Percentiles rank a stretch among this genome's conserved stretches.
These are phyloP conservation scores for Coemansia sp. DNA, from an alignment of 192 early-diverging fungal species.

Conservation along the genomic window DNA sequence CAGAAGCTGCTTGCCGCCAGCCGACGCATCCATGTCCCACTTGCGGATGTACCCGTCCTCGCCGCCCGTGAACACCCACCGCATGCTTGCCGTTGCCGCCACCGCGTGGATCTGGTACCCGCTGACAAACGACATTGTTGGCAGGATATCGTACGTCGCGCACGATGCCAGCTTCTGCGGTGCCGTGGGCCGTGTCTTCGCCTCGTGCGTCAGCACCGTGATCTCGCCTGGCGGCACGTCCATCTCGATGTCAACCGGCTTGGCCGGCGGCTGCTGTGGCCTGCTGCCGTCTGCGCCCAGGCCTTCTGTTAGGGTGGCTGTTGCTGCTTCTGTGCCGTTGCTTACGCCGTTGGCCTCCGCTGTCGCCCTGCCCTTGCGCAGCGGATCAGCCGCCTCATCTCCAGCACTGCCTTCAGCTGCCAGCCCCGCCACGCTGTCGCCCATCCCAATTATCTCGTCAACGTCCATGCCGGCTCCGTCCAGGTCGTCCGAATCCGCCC, in stretches of 20 bases:
- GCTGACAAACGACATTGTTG: constrained; percentile 42
- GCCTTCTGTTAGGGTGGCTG: neutral
- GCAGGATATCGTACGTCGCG: constrained; percentile 30
- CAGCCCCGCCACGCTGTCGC: constrained; percentile 19
- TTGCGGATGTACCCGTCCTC: constrained; percentile 96
- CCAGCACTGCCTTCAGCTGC: constrained; percentile 5
- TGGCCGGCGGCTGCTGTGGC: neutral
- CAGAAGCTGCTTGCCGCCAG: constrained; percentile 77
- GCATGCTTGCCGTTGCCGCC: constrained; percentile 68
- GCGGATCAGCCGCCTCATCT: neutral
- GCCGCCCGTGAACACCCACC: constrained; percentile 81
- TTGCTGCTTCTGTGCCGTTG: neutral
- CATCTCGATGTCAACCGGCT: constrained; percentile 32
- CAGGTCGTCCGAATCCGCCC: constrained; percentile 41
- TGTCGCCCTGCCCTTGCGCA: neutral
- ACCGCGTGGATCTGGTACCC: constrained; percentile 66
- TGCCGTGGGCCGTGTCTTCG: constrained; percentile 1
- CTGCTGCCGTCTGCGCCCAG: neutral
- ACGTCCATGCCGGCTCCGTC: constrained; percentile 38
- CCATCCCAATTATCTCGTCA: constrained; percentile 47
- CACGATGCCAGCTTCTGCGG: neutral
- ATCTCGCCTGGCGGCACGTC: constrained; percentile 45
- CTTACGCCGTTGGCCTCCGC: neutral
- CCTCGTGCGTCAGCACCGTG: constrained; percentile 23
- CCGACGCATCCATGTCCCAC: constrained; percentile 87